A percentile compares a stretch with the other conserved stretches of the same genome.
Evolutionary conservation across 495 filamentous ascomycete genomes (phyloP).

Genomic region (Xylaria sp.): DNA sequence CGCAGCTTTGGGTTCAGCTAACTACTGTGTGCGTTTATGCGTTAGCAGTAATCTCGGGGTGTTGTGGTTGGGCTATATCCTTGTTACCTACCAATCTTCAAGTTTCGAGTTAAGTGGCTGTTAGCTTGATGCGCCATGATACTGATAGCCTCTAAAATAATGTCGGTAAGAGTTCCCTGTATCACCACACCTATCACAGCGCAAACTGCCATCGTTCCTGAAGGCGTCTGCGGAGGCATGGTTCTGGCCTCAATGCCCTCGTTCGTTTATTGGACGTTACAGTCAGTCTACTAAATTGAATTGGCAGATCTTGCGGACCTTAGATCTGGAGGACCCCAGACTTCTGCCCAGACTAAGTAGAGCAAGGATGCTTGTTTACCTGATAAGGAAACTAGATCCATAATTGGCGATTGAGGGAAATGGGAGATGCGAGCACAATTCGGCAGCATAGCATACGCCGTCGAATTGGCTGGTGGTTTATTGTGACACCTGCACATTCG

Average conservation of each 20-base stretch:
- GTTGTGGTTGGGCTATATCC: not conserved
- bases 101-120: not conserved
- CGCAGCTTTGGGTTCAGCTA: not conserved
- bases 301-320: slow-evolving; percentile 5
- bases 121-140: not conserved
- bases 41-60: slow-evolving; percentile 3
- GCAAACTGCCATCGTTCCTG: not conserved
- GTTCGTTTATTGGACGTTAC: slow-evolving; percentile 6
- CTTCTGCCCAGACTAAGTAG: not conserved
- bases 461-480: not conserved
- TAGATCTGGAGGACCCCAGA: slow-evolving; percentile 11
- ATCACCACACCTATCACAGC: slow-evolving; percentile 10
- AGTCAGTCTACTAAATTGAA: not conserved
- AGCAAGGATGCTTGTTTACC: not conserved
- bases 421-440: not conserved
- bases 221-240: not conserved
- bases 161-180: slow-evolving; percentile 1
- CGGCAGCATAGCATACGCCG: not conserved
- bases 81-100: not conserved
- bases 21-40: not conserved
- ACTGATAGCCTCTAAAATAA: not conserved
- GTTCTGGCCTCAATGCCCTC: not conserved
- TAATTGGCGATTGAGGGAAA: not conserved
- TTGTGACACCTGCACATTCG: not conserved
- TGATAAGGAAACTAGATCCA: not conserved